Evolutionary conservation across 257 asterid species (phyloP).

Genomic region (Petrea volubilis): DNA sequence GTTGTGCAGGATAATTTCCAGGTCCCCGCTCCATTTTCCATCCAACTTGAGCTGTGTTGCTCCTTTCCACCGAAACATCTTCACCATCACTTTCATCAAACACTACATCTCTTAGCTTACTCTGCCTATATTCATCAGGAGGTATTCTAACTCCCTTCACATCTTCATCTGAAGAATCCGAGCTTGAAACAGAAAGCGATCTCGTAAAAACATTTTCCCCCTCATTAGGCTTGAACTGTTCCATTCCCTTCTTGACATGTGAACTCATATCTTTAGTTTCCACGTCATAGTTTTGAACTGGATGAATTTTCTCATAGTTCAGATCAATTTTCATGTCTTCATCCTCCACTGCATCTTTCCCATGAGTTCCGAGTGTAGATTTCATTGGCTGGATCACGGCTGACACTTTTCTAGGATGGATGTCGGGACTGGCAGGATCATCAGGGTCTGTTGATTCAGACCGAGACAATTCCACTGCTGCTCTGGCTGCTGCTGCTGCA

Average conservation of each 20-base stretch:
- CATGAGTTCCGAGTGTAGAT: conserved; percentile 9
- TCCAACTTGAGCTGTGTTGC: too few species aligned
- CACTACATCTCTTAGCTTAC: conserved; percentile 18
- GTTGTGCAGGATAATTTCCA: too few species aligned
- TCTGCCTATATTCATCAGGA: conserved; percentile 24
- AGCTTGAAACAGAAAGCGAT: conserved; percentile 49
- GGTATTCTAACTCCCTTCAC: conserved; percentile 7
- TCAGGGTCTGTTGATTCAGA: conserved; percentile 48
- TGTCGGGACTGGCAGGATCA: conserved; percentile 36
- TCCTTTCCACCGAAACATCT: conserved; percentile 23
- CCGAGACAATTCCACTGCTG: conserved; percentile 79
- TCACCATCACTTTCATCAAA: conserved; percentile 53
- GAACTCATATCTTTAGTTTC: conserved; percentile 22
- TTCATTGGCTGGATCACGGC: neutral
- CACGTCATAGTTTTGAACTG: conserved; percentile 21
- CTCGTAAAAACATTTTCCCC: conserved; percentile 18
- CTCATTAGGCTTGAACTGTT: conserved; percentile 19
- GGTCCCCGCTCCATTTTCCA: too few species aligned
- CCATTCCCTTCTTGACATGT: conserved; percentile 7
- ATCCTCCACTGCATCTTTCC: neutral
- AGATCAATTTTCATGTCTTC: conserved; percentile 11
- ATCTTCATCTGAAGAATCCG: conserved; percentile 39
- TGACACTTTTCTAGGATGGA: conserved; percentile 23
- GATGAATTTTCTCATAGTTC: conserved; percentile 29
- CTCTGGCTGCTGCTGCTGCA: conserved; percentile 92